phyloP scores from a whole-genome alignment of 768 basidiomycete species.

The Strobilomyces dryophilus region DNA sequence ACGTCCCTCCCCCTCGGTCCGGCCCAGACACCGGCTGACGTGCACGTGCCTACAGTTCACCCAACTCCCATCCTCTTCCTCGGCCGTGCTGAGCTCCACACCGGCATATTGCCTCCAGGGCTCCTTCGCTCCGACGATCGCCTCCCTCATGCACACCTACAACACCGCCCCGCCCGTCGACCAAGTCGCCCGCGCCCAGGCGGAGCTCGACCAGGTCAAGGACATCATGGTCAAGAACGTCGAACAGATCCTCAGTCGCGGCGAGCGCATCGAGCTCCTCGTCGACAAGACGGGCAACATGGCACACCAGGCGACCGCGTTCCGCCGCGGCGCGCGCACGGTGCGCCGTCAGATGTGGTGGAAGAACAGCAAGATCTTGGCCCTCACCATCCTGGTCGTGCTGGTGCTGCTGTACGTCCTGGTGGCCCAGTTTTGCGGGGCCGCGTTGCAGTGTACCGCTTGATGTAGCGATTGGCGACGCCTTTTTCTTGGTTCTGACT shows the following conservation, averaged over 20 bases:
- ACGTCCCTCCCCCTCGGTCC: constrained; percentile 5
- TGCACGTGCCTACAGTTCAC: constrained; percentile 43
- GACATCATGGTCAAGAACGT: constrained; percentile 99
- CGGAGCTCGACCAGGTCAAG: constrained; percentile 86
- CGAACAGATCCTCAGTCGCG: constrained; percentile 90
- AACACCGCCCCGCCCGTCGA: constrained; percentile 86
- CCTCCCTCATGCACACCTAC: constrained; percentile 79
- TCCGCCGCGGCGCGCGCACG: constrained; percentile 82
- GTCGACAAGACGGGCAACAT: constrained; percentile 97
- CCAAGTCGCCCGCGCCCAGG: constrained; percentile 85
- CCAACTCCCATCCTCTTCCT: constrained; percentile 60
- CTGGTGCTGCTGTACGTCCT: constrained; percentile 77
- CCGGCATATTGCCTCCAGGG: constrained; percentile 69
- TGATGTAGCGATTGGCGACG: not conserved
- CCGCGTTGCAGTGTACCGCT: constrained; percentile 60
- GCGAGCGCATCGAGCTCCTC: constrained; percentile 92
- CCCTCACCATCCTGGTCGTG: constrained; percentile 65
- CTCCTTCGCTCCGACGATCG: constrained; percentile 64
- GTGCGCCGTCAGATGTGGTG: constrained; percentile 87
- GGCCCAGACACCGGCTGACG: not conserved
- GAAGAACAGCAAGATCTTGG: constrained; percentile 70
- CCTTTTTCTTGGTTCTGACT: not conserved
- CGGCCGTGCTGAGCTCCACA: constrained; percentile 40
- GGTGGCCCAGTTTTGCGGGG: constrained; percentile 87
- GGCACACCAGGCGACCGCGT: constrained; percentile 91